Conservation (phyloP, 495 filamentous ascomycete genomes). For the Talaromyces trachyspermus region DNA sequence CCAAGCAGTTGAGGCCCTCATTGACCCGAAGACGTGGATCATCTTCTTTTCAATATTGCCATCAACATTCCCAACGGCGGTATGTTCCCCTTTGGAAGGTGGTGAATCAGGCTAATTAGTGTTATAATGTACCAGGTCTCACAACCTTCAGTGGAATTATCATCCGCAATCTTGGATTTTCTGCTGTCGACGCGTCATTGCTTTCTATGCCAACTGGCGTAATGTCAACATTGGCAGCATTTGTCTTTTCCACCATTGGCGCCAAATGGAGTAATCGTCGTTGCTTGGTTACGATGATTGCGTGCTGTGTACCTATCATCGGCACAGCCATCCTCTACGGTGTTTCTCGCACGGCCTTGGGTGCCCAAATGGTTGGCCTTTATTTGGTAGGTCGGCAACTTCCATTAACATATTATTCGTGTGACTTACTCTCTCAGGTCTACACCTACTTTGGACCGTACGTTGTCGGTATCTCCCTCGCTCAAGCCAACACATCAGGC, state of each 20-base stretch:
- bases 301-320: conserved; percentile 23
- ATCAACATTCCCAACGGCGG: conserved; percentile 25
- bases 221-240: conserved; percentile 22
- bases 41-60: conserved; percentile 17
- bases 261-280: conserved; percentile 28
- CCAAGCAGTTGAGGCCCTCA: conserved; percentile 38
- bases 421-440: conserved; percentile 10
- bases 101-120: too few relatives aligned
- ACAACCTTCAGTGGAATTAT: conserved; percentile 30
- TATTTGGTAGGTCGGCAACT: conserved; percentile 20
- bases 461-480: conserved; percentile 28
- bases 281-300: conserved; percentile 25
- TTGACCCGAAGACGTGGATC: conserved; percentile 30
- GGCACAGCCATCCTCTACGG: conserved; percentile 30
- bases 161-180: conserved; percentile 30
- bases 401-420: not conserved
- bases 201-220: conserved; percentile 28
- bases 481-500: conserved; percentile 33
- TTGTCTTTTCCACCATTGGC: conserved; percentile 27
- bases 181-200: conserved; percentile 21
- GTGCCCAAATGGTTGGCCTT: conserved; percentile 28
- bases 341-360: conserved; percentile 23
- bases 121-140: too few relatives aligned
- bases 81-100: too few relatives aligned
- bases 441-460: conserved; percentile 34